Percentiles rank a stretch among this genome's conserved stretches.
phyloP scores from a whole-genome alignment of 495 filamentous ascomycete genomes.

The Neurospora sp. region DNA sequence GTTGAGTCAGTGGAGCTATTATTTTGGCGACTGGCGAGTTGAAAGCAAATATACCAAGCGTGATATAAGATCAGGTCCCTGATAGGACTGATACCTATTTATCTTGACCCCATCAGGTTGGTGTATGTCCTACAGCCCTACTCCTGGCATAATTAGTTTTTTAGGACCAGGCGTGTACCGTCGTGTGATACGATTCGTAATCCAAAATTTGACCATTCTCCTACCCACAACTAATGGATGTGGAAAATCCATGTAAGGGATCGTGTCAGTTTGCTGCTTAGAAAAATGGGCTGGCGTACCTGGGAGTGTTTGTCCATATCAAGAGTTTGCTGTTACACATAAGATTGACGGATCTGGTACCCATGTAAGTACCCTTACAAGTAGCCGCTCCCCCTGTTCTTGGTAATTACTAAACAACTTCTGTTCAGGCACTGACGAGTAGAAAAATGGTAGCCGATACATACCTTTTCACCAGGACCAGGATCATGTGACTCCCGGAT shows the following conservation, averaged over 20 bases:
- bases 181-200: not conserved
- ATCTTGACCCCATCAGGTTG: no score
- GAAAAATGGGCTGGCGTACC: not conserved
- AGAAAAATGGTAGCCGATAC: not conserved
- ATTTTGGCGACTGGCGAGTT: no score
- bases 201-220: not conserved
- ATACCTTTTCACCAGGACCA: not conserved
- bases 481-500: not conserved
- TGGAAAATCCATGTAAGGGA: not conserved
- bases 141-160: not conserved
- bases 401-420: not conserved
- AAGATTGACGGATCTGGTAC: not conserved
- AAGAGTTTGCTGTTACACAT: not conserved
- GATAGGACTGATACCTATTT: no score
- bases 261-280: not conserved
- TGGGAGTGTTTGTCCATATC: not conserved
- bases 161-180: not conserved
- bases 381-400: not conserved
- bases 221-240: not conserved
- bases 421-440: not conserved
- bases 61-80: no score
- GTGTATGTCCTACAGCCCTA: not conserved
- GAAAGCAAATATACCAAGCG: no score
- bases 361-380: not conserved
- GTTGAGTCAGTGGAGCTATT: no score